Evolutionary conservation across 371 early-diverging fungal genomes (phyloP), one percentile per base, ranked within the genome.

Genomic region (Mucor plumbeus): DNA sequence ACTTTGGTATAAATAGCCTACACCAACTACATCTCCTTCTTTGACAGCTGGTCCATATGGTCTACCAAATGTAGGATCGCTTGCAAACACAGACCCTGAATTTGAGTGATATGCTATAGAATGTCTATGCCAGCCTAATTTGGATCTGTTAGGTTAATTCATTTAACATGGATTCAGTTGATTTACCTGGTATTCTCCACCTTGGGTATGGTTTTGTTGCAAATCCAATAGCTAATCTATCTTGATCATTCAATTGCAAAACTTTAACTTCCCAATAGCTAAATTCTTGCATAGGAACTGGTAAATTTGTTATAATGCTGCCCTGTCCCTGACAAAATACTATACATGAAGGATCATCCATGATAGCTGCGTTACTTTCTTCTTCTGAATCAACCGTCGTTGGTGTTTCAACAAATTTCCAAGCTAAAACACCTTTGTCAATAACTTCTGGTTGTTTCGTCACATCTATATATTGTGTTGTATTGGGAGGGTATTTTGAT

Each of bases 201-300:
- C 64, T 61, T 5, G 90, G 90, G 67, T 86, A 90, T 11, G 90
- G 88, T 43, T 85, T 85, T 15, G 88, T 88, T 3, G 86, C 78
- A n/a, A 90, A 72, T 5, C 90, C 90, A 19, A 90, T 73, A 13
- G 87, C 80, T 26, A 83, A 69, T 41, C 67, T 72, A 56, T 73
- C 75, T 47, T 71, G 67, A 13, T 77, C 79, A 39, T 54, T 50
- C 21, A 62, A 26, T 68, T 86, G 85, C 58, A 85, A 77, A 69
- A 90, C 75, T 72, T 92, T 90, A 58, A 87, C 88, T 75, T 90
- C 90, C 83, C 86, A 90, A 61, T 90, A 90, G 40, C 81, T 82
- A 14, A 87, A 84, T 54, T 89, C 88, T 76, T 90, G 90, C 39
- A 75, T 75, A 60, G 87, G 91, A 33, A 92, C 71, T 6, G 93